Conservation (phyloP, 257 asterid species). For the Solanum commersonii region DNA sequence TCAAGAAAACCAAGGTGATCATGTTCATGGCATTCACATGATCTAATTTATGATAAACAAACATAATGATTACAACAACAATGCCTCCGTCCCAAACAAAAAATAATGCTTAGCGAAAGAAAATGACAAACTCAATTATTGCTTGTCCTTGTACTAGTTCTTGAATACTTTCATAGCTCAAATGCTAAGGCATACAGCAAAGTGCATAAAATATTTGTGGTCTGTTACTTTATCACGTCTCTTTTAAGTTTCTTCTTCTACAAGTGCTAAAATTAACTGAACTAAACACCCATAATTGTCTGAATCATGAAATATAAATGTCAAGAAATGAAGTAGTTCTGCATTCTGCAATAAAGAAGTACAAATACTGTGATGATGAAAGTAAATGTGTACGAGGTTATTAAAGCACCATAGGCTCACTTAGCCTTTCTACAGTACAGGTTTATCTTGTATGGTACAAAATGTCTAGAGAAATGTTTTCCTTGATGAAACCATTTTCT, state of each 20-base stretch:
- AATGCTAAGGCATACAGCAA: neutral
- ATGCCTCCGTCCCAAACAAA: neutral
- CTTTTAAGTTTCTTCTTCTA: neutral
- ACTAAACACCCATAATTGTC: neutral
- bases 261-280: neutral
- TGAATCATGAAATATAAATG: neutral
- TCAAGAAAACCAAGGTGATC: neutral
- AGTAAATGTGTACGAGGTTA: neutral
- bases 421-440: neutral
- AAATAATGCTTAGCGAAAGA: neutral
- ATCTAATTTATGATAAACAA: neutral
- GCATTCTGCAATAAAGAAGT: neutral
- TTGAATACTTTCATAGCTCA: neutral
- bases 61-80: neutral
- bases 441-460: neutral
- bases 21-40: neutral
- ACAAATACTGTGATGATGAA: neutral
- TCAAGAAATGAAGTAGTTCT: neutral
- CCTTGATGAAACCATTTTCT: neutral
- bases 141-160: neutral
- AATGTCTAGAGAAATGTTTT: neutral
- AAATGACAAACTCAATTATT: neutral
- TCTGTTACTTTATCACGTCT: neutral
- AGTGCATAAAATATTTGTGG: neutral
- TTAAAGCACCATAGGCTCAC: neutral